phyloP scores from a whole-genome alignment of 2,329 filamentous ascomycete species.

The Pseudogymnoascus sp. region DNA sequence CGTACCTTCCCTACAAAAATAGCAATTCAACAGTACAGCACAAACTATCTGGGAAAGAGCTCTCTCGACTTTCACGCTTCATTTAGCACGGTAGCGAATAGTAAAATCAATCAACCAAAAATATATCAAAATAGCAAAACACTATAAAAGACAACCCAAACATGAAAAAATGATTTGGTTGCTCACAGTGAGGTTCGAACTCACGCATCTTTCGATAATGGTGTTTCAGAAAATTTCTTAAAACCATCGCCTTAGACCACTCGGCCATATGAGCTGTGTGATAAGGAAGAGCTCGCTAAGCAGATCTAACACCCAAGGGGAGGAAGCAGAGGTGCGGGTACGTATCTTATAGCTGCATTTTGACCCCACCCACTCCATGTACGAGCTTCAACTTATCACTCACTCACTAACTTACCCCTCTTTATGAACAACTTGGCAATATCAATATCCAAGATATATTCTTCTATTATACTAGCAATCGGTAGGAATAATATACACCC shows the following conservation, averaged over 20 bases:
- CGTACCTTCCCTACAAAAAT: background rate
- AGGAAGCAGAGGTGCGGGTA: background rate
- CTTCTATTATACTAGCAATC: background rate
- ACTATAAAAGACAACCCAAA: slow-evolving; percentile 14
- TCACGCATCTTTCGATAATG: slow-evolving; percentile 26
- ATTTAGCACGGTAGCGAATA: too few relatives aligned
- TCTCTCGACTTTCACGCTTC: too few relatives aligned
- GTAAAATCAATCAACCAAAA: background rate
- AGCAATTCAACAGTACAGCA: background rate
- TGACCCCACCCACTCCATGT: background rate
- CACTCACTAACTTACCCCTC: background rate
- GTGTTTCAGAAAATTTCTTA: slow-evolving; percentile 15
- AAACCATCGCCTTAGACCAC: slow-evolving; percentile 13
- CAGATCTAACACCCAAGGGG: background rate
- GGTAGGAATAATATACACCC: background rate
- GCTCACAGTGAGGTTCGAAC: slow-evolving; percentile 26
- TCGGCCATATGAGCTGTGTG: slow-evolving; percentile 12
- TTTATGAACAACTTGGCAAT: background rate
- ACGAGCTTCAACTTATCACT: background rate
- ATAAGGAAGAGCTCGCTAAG: background rate
- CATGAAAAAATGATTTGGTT: slow-evolving; percentile 12
- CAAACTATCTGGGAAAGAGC: background rate
- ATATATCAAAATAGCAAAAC: slow-evolving; percentile 1
- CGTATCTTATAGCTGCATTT: background rate
- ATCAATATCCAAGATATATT: background rate